These are phyloP conservation scores for Cladosporium halotolerans DNA, from an alignment of 2,329 filamentous ascomycete species.

Conservation along the genomic window DNA sequence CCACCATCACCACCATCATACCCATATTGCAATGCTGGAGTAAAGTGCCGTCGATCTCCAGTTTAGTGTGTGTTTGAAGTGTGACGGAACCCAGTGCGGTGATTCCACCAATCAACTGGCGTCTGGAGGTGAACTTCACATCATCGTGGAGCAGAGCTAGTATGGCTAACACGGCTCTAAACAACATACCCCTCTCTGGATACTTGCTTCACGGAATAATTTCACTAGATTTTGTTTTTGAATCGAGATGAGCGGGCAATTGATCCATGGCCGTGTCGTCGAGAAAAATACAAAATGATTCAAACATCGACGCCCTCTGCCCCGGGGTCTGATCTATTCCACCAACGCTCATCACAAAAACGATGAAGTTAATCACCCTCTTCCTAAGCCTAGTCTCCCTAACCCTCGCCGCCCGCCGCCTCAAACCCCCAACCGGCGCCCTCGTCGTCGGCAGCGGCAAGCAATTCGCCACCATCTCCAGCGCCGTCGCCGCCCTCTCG, in stretches of 20 bases:
- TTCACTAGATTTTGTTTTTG: background rate
- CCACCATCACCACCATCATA: too few relatives aligned
- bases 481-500: slow-evolving; percentile 54
- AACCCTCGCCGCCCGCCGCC: slow-evolving; percentile 31
- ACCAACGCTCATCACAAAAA: background rate
- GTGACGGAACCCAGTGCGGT: background rate
- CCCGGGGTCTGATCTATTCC: too few relatives aligned
- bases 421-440: slow-evolving; percentile 45
- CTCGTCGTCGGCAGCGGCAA: slow-evolving; percentile 41
- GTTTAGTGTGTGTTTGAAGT: background rate
- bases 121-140: too few relatives aligned
- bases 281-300: too few relatives aligned
- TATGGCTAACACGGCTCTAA: background rate
- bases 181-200: background rate
- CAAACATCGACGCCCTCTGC: too few relatives aligned
- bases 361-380: slow-evolving; percentile 13
- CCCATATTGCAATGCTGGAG: background rate
- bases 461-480: slow-evolving; percentile 47
- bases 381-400: slow-evolving; percentile 15
- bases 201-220: background rate
- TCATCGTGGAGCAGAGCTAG: too few relatives aligned
- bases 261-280: too few relatives aligned
- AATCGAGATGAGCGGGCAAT: too few relatives aligned
- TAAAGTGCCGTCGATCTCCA: background rate
- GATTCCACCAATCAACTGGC: background rate